phyloP scores from a whole-genome alignment of 768 basidiomycete genomes.

The Leccinum subtestaceum region DNA sequence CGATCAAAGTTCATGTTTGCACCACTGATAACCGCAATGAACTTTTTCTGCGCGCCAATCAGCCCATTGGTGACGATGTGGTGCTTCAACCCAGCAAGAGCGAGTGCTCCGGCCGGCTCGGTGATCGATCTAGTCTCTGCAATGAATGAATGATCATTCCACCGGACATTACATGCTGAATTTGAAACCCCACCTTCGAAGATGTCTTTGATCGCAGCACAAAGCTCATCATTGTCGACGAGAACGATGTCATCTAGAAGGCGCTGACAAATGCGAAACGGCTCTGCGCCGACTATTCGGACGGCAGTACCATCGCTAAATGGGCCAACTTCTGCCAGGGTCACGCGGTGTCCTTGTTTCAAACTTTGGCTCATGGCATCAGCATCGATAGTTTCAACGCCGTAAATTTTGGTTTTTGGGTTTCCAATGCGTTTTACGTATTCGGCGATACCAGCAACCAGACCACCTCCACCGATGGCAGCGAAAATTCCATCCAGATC shows the following conservation, averaged over 20 bases:
- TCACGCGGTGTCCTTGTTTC: conserved; percentile 75
- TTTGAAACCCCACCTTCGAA: conserved; percentile 73
- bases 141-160: not conserved
- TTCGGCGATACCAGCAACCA: conserved; percentile 85
- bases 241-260: conserved; percentile 80
- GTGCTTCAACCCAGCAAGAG: conserved; percentile 87
- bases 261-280: conserved; percentile 87
- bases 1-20: conserved; percentile 99
- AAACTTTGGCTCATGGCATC: conserved; percentile 91
- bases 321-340: conserved; percentile 86
- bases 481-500: conserved; percentile 82
- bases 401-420: conserved; percentile 76
- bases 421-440: conserved; percentile 92
- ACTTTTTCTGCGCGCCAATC: conserved; percentile 78
- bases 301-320: conserved; percentile 99
- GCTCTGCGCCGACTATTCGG: conserved; percentile 90
- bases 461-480: conserved; percentile 91
- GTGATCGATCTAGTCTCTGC: conserved; percentile 90
- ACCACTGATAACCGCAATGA: conserved; percentile 90
- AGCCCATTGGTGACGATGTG: conserved; percentile 81
- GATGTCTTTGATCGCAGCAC: conserved; percentile 97
- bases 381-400: conserved; percentile 93
- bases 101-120: conserved; percentile 93
- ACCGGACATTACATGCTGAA: not conserved
- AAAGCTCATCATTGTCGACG: conserved; percentile 93